These are phyloP conservation scores for Medicago truncatula DNA, from an alignment of 306 rosid genomes.

Conservation along the genomic window MtrunA17r5.0-ANR NC_053045.1:40008001-40008500, in stretches of 20 bases:
- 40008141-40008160: not conserved
- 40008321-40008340: conserved; percentile 32
- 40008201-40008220: not conserved
- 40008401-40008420: not conserved
- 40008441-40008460: too few species aligned
- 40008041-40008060: not conserved
- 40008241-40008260: conserved; percentile 11
- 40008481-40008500: conserved; percentile 25
- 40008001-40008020: conserved; percentile 3
- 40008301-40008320: not conserved
- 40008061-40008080: not conserved
- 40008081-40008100: conserved; percentile 1
- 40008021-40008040: not conserved
- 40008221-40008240: not conserved
- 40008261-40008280: conserved; percentile 18
- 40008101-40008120: conserved; percentile 18
- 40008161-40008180: not conserved
- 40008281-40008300: conserved; percentile 16
- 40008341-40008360: not conserved
- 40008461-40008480: too few species aligned
- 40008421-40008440: not conserved
- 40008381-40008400: conserved; percentile 21
- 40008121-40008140: not conserved
- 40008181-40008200: not conserved
- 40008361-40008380: not conserved